These are phyloP conservation scores for Arthrobotrys conoides DNA, from an alignment of 2,329 filamentous ascomycete genomes.

Conservation along the genomic window DNA sequence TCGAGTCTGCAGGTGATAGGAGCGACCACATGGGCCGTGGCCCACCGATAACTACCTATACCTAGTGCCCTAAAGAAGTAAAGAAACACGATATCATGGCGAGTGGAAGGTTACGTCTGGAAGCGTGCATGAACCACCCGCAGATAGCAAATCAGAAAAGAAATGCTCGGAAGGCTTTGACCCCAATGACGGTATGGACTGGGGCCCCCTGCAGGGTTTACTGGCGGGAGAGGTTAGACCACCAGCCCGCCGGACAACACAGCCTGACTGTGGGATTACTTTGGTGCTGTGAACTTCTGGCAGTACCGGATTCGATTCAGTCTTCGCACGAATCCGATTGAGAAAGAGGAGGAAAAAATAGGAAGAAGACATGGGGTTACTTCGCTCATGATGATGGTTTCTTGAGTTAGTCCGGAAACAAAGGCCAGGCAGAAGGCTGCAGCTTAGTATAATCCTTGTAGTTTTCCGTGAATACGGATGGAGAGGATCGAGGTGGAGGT, in stretches of 20 bases:
- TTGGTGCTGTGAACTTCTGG: not conserved
- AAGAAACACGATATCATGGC: constrained; percentile 52
- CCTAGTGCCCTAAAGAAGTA: constrained; percentile 12
- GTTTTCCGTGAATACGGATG: constrained; percentile 7
- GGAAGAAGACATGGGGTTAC: constrained; percentile 24
- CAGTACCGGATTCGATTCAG: constrained; percentile 25
- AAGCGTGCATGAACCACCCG: constrained; percentile 39
- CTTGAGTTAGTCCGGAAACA: constrained; percentile 39
- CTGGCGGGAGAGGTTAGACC: constrained; percentile 43
- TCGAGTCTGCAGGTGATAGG: constrained; percentile 10
- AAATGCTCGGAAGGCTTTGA: constrained; percentile 18
- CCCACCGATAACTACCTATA: constrained; percentile 10
- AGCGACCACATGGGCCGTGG: constrained; percentile 1
- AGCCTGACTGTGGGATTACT: constrained; percentile 40
- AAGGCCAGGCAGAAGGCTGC: constrained; percentile 26
- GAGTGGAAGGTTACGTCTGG: constrained; percentile 50
- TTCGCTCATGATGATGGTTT: constrained; percentile 11
- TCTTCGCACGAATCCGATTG: constrained; percentile 15
- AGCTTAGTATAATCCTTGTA: constrained; percentile 19
- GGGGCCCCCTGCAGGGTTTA: constrained; percentile 40
- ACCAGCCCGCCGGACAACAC: constrained; percentile 39
- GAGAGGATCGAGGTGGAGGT: constrained; percentile 7
- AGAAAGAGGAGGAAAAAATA: not conserved
- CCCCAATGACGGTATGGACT: constrained; percentile 35
- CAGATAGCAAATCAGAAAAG: constrained; percentile 47